Evolutionary conservation across 768 basidiomycete species (phyloP), one percentile per base, ranked within the genome.

Genomic region (Dendrothele bispora): DNA sequence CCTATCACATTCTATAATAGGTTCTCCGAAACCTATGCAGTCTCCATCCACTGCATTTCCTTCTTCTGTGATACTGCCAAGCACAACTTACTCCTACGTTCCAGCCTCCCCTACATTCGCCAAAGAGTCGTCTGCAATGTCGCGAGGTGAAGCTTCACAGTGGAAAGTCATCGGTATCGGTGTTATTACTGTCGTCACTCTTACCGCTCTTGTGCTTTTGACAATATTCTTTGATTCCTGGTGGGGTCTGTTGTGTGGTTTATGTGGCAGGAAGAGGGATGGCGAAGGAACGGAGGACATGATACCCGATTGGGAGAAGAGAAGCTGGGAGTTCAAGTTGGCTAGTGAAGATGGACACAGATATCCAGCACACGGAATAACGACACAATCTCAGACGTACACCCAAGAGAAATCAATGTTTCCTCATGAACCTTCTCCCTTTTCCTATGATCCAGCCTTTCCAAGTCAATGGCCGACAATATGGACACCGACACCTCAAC

Each of bases 101-200:
- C n/a, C n/a, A n/a, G n/a, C n/a, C n/a, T n/a, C n/a, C n/a, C n/a
- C n/a, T n/a, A n/a, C n/a, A n/a, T n/a, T n/a, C n/a, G n/a, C 56
- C 35, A 38, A 43, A 45, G 49, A 58, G 36, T 59, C 60, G 24
- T 48, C 61, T 21, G 49, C 61, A 14, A 69, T 67, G 25, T 67
- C 74, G 22, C 68, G 68, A 14, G 70, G 61, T 17, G 78, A 75
- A 57, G 67, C 74, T 18, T 73, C 71, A 24, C 67, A 78, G 58
- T 88, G 86, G 86, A 84, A 85, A 63, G 74, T 84, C 37, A 74
- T 88, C 43, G 86, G 87, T 17, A 78, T 88, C 48, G 74, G 77
- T 11, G 74, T 86, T 46, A 78, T 86, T 50, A 71, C 75, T n/a
- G 71, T 89, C 55, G 81, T 74, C 39, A 70, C 79, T 29, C 67